Percentiles rank a stretch among this genome's conserved stretches.
phyloP scores from a whole-genome alignment of 306 rosid species.

The Malus asiatica region DNA sequence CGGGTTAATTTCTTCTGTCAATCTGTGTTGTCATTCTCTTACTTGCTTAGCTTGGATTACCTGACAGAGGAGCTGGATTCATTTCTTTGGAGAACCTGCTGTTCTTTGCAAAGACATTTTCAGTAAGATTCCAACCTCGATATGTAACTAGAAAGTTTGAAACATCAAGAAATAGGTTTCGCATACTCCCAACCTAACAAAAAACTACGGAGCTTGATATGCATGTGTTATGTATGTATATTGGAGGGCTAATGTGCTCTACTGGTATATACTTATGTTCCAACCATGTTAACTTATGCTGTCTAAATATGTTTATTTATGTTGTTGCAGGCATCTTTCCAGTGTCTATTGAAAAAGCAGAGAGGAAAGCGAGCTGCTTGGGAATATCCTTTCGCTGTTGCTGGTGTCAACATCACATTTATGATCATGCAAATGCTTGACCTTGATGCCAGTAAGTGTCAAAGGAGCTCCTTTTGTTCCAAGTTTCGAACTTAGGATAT shows the following conservation, averaged over 20 bases:
- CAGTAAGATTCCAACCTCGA: constrained; percentile 38
- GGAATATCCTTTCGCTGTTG: constrained; percentile 87
- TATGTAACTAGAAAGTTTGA: neutral
- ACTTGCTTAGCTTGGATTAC: constrained; percentile 1
- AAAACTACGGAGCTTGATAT: neutral
- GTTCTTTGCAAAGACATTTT: constrained; percentile 75
- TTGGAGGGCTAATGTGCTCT: too few species aligned
- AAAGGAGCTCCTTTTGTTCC: neutral
- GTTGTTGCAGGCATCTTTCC: constrained; percentile 54
- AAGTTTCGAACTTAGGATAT: neutral
- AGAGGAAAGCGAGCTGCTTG: constrained; percentile 68
- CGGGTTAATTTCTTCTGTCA: neutral
- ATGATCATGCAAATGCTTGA: constrained; percentile 93
- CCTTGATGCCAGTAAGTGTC: constrained; percentile 58
- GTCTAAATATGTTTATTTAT: neutral
- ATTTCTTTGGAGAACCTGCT: constrained; percentile 89
- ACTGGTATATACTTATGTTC: neutral
- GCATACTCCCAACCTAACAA: neutral
- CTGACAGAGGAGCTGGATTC: constrained; percentile 83
- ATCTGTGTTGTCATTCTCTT: constrained; percentile 5
- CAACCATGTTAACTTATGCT: neutral
- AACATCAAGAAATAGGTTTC: neutral
- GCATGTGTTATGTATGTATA: neutral
- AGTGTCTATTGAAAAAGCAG: constrained; percentile 56
- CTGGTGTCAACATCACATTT: constrained; percentile 83